Conservation (phyloP, 495 filamentous ascomycete genomes). For the Delitschia confertaspora region DNA sequence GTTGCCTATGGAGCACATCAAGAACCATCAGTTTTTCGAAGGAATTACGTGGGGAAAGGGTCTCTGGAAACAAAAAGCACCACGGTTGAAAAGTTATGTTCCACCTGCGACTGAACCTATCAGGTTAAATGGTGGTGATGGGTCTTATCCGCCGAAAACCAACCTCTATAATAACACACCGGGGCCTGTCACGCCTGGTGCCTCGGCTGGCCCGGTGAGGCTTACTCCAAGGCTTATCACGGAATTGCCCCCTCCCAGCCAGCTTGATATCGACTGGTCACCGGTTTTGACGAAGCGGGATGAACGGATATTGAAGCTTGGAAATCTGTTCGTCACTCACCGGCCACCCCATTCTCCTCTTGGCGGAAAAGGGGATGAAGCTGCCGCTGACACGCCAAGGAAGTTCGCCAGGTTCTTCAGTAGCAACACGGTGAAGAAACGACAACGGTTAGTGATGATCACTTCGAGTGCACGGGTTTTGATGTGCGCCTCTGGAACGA, state of each 20-base stretch:
- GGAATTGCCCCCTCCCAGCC: constrained; percentile 88
- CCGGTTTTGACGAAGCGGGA: constrained; percentile 85
- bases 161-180: constrained; percentile 39
- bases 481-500: constrained; percentile 82
- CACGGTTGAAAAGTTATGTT: constrained; percentile 76
- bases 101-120: constrained; percentile 75
- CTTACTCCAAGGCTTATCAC: constrained; percentile 79
- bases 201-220: constrained; percentile 38
- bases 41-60: constrained; percentile 75
- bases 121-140: constrained; percentile 59
- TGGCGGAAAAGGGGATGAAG: constrained; percentile 53
- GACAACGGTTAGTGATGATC: constrained; percentile 89
- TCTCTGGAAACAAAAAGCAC: constrained; percentile 87
- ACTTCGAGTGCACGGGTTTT: constrained; percentile 85
- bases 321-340: constrained; percentile 75
- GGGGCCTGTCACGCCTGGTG: constrained; percentile 39
- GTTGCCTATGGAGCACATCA: constrained; percentile 92
- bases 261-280: constrained; percentile 98
- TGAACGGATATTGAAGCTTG: constrained; percentile 90
- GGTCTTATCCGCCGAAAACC: constrained; percentile 36
- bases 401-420: constrained; percentile 91
- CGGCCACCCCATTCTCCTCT: constrained; percentile 62
- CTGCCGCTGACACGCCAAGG: constrained; percentile 56
- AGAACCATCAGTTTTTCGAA: constrained; percentile 96
- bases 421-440: constrained; percentile 79